Evolutionary conservation across 176 grass and related monocot species (phyloP).

Genomic region (Sorghum bicolor): DNA sequence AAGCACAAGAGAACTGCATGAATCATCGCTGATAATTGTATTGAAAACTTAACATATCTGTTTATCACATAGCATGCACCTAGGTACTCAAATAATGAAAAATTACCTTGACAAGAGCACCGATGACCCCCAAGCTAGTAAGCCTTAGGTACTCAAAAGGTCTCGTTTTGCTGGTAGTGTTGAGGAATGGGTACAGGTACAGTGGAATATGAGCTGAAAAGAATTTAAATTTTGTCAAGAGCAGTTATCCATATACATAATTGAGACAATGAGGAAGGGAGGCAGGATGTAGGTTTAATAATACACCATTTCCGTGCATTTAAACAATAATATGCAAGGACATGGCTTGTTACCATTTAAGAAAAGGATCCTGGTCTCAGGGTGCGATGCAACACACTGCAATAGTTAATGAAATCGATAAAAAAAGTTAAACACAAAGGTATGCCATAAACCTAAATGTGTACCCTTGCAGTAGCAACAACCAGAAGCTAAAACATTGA

Average conservation of each 20-base stretch:
- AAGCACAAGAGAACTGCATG: neutral
- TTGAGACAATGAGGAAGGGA: neutral
- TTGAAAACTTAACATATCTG: constrained; percentile 4
- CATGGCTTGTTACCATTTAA: constrained; percentile 60
- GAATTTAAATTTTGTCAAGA: constrained; percentile 6
- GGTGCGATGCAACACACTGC: constrained; percentile 95
- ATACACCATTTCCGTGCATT: neutral
- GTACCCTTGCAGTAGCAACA: neutral
- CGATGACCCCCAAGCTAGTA: constrained; percentile 94
- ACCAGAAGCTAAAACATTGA: neutral
- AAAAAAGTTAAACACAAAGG: neutral
- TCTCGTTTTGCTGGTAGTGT: constrained; percentile 94
- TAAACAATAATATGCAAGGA: neutral
- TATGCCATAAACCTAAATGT: neutral
- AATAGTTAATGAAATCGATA: neutral
- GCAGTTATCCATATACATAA: neutral
- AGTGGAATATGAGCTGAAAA: constrained; percentile 88
- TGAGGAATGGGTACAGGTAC: constrained; percentile 94
- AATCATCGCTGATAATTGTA: neutral
- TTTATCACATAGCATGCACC: neutral
- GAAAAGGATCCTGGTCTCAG: constrained; percentile 93
- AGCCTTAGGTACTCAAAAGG: constrained; percentile 95
- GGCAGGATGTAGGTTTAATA: neutral
- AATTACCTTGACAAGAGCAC: constrained; percentile 95
- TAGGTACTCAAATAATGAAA: neutral